A percentile compares a stretch with the other conserved stretches of the same genome.
Conservation (phyloP, 495 filamentous ascomycete genomes). For the Saxophila tyrrhenica region DNA sequence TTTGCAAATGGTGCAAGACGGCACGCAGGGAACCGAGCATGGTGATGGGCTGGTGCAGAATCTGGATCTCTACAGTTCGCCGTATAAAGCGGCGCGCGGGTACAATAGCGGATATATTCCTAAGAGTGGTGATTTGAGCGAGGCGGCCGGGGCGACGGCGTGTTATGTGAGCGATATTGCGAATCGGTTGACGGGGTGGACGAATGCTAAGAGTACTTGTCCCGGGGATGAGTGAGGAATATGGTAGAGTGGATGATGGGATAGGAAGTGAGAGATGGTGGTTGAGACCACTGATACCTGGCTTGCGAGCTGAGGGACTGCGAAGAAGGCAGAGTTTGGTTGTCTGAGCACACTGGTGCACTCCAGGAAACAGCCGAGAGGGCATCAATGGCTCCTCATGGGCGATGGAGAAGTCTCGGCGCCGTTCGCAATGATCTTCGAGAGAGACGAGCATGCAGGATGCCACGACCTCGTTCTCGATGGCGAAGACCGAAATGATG, state of each 20-base stretch:
- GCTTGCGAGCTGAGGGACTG: too few relatives aligned
- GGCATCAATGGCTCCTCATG: too few relatives aligned
- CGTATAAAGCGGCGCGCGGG: constrained; percentile 8
- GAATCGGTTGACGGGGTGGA: constrained; percentile 20
- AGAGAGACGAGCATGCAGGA: too few relatives aligned
- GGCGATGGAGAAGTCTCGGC: too few relatives aligned
- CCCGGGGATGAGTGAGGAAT: neutral
- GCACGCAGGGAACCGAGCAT: constrained; percentile 16
- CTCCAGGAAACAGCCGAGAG: too few relatives aligned
- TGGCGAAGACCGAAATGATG: neutral
- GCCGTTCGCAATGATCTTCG: too few relatives aligned
- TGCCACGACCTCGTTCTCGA: neutral
- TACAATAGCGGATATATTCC: constrained; percentile 18
- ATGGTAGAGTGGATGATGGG: neutral
- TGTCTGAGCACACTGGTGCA: too few relatives aligned
- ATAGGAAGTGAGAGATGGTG: neutral
- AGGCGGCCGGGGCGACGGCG: constrained; percentile 14
- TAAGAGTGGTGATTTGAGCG: constrained; percentile 11
- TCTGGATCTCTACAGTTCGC: constrained; percentile 7
- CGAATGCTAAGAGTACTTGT: constrained; percentile 2
- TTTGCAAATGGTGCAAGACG: constrained; percentile 17
- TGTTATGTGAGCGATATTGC: constrained; percentile 20
- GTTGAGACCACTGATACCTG: too few relatives aligned
- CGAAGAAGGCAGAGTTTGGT: neutral
- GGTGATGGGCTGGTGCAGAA: constrained; percentile 19